phyloP scores from a whole-genome alignment of 2,329 filamentous ascomycete genomes.

The Pezicula neosporulosa region DNA sequence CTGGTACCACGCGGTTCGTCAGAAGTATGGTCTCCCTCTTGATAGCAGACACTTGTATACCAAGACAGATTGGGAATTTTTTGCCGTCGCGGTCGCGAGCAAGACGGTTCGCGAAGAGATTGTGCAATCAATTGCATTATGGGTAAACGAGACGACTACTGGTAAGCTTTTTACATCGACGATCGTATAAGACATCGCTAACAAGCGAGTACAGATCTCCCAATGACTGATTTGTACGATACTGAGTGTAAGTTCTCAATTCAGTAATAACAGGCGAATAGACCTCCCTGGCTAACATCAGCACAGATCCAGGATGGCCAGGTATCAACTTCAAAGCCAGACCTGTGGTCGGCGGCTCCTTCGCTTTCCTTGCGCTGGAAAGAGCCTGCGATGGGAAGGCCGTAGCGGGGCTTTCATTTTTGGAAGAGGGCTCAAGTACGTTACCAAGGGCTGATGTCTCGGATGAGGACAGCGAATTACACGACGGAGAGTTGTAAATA shows the following conservation, averaged over 20 bases:
- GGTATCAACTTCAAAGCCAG: slow-evolving; percentile 74
- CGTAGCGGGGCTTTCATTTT: slow-evolving; percentile 50
- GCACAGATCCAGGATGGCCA: slow-evolving; percentile 63
- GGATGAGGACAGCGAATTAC: neutral
- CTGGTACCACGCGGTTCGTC: slow-evolving; percentile 77
- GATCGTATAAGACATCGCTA: slow-evolving; percentile 4
- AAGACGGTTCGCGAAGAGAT: slow-evolving; percentile 67
- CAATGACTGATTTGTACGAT: slow-evolving; percentile 78
- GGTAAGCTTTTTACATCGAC: slow-evolving; percentile 33
- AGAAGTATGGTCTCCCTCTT: slow-evolving; percentile 78
- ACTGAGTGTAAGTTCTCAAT: slow-evolving; percentile 55
- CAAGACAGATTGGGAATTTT: slow-evolving; percentile 91
- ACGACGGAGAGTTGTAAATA: neutral
- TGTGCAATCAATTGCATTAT: slow-evolving; percentile 68
- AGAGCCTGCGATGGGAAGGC: slow-evolving; percentile 72
- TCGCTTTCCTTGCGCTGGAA: slow-evolving; percentile 79
- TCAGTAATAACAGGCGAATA: too few species aligned
- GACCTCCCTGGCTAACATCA: neutral
- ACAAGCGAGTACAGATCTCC: slow-evolving; percentile 48
- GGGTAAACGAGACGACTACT: slow-evolving; percentile 80
- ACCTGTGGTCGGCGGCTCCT: slow-evolving; percentile 82
- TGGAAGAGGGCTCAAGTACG: slow-evolving; percentile 33
- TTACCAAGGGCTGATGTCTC: neutral
- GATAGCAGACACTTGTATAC: slow-evolving; percentile 81
- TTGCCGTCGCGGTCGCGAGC: slow-evolving; percentile 75